A percentile compares a stretch with the other conserved stretches of the same genome.
phyloP scores from a whole-genome alignment of 805 yeast genomes.

The Metschnikowia vanudenii region DNA sequence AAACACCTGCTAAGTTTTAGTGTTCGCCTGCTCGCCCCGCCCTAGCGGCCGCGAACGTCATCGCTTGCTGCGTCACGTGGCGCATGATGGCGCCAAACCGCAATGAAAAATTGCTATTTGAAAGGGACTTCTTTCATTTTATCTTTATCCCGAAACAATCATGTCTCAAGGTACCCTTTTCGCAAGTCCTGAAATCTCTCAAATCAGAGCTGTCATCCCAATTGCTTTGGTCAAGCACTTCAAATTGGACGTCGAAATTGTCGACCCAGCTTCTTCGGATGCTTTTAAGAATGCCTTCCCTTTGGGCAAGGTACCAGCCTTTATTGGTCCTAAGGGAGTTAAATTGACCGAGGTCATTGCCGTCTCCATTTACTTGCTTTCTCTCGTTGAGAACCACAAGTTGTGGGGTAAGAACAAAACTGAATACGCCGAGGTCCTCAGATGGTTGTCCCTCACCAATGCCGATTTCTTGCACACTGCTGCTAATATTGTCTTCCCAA shows the following conservation, averaged over 20 bases:
- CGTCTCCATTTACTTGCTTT: constrained; percentile 52
- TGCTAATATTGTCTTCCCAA: constrained; percentile 54
- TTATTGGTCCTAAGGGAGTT: constrained; percentile 68
- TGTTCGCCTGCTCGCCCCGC: no score
- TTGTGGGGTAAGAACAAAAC: constrained; percentile 64
- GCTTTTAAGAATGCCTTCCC: constrained; percentile 55
- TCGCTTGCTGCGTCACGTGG: no score
- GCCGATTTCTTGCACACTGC: constrained; percentile 53
- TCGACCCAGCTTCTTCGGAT: constrained; percentile 40
- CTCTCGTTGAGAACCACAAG: constrained; percentile 43
- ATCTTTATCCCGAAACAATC: no score
- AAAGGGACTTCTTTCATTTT: no score
- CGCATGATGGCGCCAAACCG: no score
- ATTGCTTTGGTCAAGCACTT: constrained; percentile 56
- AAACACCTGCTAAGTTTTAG: no score
- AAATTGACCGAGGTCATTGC: constrained; percentile 72
- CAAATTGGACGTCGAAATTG: constrained; percentile 57
- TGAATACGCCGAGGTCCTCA: constrained; percentile 65
- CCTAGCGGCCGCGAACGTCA: no score
- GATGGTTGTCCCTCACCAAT: constrained; percentile 78
- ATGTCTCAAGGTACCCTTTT: constrained; percentile 71
- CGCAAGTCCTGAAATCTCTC: constrained; percentile 37
- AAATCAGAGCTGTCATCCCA: constrained; percentile 33
- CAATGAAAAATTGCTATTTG: constrained; percentile 22
- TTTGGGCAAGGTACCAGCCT: constrained; percentile 63